Evolutionary conservation across 192 early-diverging fungal species (phyloP).

Genomic region (Kappamyces sp.): DNA sequence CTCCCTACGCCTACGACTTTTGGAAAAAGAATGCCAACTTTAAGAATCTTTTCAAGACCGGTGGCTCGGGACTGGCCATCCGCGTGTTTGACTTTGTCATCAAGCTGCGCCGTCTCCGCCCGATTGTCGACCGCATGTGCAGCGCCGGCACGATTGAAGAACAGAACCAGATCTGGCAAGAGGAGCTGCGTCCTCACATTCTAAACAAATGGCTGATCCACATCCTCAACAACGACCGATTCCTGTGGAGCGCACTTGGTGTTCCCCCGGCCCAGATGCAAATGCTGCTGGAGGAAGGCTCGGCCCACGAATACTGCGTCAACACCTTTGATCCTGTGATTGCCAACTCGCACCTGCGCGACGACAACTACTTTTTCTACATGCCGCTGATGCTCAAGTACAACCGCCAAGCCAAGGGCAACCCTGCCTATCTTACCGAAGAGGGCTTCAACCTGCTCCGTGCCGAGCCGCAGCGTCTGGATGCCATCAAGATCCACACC

Average conservation of each 20-base stretch:
- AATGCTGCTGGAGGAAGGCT: conserved; percentile 74
- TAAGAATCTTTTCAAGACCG: conserved; percentile 72
- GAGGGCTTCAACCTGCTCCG: conserved; percentile 57
- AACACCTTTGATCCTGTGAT: conserved; percentile 79
- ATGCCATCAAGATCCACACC: conserved; percentile 75
- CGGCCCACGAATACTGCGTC: conserved; percentile 68
- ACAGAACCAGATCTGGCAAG: conserved; percentile 61
- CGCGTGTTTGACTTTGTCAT: conserved; percentile 58
- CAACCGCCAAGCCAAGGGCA: conserved; percentile 37
- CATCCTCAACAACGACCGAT: conserved; percentile 69
- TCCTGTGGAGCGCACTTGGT: conserved; percentile 80
- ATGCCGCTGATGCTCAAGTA: conserved; percentile 67
- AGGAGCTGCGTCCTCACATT: conserved; percentile 59
- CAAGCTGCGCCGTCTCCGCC: conserved; percentile 48
- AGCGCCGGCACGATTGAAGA: conserved; percentile 47
- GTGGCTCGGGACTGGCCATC: conserved; percentile 76
- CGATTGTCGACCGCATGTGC: conserved; percentile 51
- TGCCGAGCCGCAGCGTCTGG: conserved; percentile 35
- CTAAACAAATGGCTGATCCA: conserved; percentile 55
- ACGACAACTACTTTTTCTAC: conserved; percentile 85
- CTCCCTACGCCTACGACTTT: conserved; percentile 68
- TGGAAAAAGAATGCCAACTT: conserved; percentile 65
- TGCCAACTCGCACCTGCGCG: conserved; percentile 48
- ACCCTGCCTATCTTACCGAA: conserved; percentile 72
- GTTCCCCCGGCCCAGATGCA: conserved; percentile 84